phyloP scores from a whole-genome alignment of 805 yeast species.

The Kockiozyma suomiensis region DNA sequence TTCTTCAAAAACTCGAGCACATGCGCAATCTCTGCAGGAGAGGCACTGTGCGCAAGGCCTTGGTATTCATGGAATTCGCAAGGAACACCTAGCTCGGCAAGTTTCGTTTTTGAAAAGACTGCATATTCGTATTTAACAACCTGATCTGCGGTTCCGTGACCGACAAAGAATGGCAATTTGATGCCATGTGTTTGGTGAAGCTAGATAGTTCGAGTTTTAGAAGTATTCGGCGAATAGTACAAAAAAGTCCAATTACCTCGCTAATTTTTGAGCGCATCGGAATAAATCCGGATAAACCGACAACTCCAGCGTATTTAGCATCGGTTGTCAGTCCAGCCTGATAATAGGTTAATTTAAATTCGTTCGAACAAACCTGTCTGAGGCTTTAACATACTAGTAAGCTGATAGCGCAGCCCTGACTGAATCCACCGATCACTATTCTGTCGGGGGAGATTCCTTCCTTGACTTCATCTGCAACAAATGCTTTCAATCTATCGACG shows the following conservation, averaged over 20 bases:
- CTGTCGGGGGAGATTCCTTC: slow-evolving; percentile 48
- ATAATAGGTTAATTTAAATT: not conserved
- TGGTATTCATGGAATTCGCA: slow-evolving; percentile 56
- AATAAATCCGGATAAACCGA: slow-evolving; percentile 77
- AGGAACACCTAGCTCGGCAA: slow-evolving; percentile 52
- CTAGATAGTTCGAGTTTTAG: slow-evolving; percentile 3
- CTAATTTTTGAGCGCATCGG: slow-evolving; percentile 39
- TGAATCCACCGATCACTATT: slow-evolving; percentile 91
- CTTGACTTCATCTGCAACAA: slow-evolving; percentile 41
- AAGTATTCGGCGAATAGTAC: no score
- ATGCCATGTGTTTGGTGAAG: slow-evolving; percentile 48
- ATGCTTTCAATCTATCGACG: slow-evolving; percentile 38
- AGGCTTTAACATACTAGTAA: slow-evolving; percentile 48
- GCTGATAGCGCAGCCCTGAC: slow-evolving; percentile 88
- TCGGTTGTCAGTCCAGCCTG: slow-evolving; percentile 54
- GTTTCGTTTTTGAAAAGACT: slow-evolving; percentile 49
- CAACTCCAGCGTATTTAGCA: slow-evolving; percentile 72
- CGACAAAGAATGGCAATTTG: slow-evolving; percentile 78
- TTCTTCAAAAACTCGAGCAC: slow-evolving; percentile 51
- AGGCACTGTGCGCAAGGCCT: slow-evolving; percentile 69
- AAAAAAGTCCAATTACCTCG: slow-evolving; percentile 25
- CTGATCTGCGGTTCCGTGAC: slow-evolving; percentile 83
- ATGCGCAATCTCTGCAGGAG: slow-evolving; percentile 65
- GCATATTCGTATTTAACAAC: slow-evolving; percentile 55
- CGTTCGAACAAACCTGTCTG: not conserved